A percentile compares a stretch with the other conserved stretches of the same genome.
Conservation (phyloP, 129 eudicot genomes). For the Tanacetum coccineum region DNA sequence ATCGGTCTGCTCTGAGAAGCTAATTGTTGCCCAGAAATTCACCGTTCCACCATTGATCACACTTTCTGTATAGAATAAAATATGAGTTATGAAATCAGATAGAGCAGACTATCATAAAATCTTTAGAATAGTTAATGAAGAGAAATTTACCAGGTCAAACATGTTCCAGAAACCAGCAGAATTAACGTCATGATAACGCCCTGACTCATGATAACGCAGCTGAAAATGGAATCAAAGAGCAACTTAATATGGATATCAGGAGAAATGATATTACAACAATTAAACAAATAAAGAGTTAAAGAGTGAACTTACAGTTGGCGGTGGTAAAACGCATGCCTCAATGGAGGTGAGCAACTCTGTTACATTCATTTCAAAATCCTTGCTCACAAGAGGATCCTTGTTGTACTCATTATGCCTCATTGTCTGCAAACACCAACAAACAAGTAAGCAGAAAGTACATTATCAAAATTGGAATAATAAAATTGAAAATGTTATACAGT, state of each 20-base stretch:
- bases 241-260: too few species aligned
- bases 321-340: conserved; percentile 62
- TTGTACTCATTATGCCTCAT: conserved; percentile 36
- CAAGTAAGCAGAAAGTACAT: background rate
- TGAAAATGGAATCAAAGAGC: too few species aligned
- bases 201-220: background rate
- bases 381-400: conserved; percentile 26
- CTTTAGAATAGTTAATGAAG: background rate
- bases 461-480: background rate
- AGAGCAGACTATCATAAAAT: background rate
- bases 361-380: conserved; percentile 58
- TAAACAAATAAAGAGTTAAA: too few species aligned
- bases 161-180: background rate
- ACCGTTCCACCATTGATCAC: background rate
- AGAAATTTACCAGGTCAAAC: background rate
- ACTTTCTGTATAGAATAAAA: background rate
- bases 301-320: background rate
- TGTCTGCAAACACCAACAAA: conserved; percentile 27
- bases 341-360: conserved; percentile 30
- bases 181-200: background rate
- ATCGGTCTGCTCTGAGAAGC: background rate
- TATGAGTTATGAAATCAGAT: background rate
- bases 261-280: too few species aligned
- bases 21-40: background rate
- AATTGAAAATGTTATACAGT: too few species aligned